Evolutionary conservation across 2,329 filamentous ascomycete species (phyloP).

Genomic region (Chrysosporium keratinophilum): DNA sequence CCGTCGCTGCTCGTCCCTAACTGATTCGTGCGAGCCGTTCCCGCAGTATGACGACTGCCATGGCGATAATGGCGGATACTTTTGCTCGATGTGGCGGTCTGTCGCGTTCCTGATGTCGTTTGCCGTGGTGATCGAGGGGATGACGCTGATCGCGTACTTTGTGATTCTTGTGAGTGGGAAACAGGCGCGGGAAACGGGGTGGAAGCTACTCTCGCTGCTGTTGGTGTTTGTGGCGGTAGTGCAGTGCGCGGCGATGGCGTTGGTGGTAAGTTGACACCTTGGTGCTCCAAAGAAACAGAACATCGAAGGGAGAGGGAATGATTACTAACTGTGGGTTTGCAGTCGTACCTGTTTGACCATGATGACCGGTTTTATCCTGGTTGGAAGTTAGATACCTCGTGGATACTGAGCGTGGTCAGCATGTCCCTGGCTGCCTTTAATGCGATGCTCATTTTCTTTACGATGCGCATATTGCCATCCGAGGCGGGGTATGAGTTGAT

Average conservation of each 20-base stretch:
- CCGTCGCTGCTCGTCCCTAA: slow-evolving; percentile 63
- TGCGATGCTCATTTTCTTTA: slow-evolving; percentile 50
- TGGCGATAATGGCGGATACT: slow-evolving; percentile 53
- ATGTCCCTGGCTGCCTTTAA: slow-evolving; percentile 48
- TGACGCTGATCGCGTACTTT: slow-evolving; percentile 66
- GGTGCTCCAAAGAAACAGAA: background rate
- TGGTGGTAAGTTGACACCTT: slow-evolving; percentile 56
- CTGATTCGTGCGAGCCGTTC: slow-evolving; percentile 47
- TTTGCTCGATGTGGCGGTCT: slow-evolving; percentile 86
- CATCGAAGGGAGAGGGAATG: background rate
- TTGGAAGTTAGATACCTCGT: slow-evolving; percentile 71
- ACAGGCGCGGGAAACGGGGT: slow-evolving; percentile 68
- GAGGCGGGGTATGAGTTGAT: slow-evolving; percentile 83
- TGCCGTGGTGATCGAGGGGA: slow-evolving; percentile 69
- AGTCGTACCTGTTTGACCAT: slow-evolving; percentile 76
- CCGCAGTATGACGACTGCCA: slow-evolving; percentile 58
- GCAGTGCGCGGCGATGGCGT: slow-evolving; percentile 65
- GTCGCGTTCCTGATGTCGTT: slow-evolving; percentile 83
- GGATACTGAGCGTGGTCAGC: slow-evolving; percentile 58
- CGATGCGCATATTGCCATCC: slow-evolving; percentile 59
- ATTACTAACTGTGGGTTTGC: slow-evolving; percentile 10
- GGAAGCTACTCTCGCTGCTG: slow-evolving; percentile 62
- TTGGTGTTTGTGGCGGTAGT: slow-evolving; percentile 56
- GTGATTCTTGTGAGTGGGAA: slow-evolving; percentile 70
- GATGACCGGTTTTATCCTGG: slow-evolving; percentile 74